Percentiles rank a stretch among this genome's conserved stretches.
Conservation (phyloP, 495 filamentous ascomycete species). For the Aspergillus nidulans region DNA sequence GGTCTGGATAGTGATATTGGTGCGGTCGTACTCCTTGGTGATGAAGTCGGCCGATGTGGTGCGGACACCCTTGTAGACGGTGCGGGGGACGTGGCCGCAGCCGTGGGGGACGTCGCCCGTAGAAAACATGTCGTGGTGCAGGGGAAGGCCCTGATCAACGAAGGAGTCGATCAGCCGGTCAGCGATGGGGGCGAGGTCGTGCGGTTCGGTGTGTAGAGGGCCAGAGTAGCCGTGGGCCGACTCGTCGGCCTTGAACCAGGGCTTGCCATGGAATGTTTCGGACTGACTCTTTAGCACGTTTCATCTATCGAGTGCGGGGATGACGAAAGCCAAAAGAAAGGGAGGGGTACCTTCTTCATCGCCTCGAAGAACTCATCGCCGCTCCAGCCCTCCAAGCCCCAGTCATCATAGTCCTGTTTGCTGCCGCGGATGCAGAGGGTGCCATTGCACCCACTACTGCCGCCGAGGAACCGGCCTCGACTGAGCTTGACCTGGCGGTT, state of each 20-base stretch:
- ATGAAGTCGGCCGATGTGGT: conserved; percentile 47
- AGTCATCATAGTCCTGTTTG: conserved; percentile 60
- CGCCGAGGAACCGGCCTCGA: conserved; percentile 56
- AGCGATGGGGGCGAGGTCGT: conserved; percentile 47
- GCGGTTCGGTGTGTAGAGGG: conserved; percentile 44
- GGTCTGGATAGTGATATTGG: conserved; percentile 36
- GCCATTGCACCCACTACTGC: conserved; percentile 56
- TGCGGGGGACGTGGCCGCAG: conserved; percentile 48
- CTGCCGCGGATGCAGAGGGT: conserved; percentile 58
- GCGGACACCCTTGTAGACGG: conserved; percentile 45
- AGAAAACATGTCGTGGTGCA: conserved; percentile 48
- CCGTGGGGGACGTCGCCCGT: conserved; percentile 44
- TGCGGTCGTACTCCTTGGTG: conserved; percentile 29
- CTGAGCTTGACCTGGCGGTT: conserved; percentile 54
- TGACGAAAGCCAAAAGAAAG: neutral
- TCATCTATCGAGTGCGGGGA: too few relatives aligned
- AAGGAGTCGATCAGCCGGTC: conserved; percentile 44
- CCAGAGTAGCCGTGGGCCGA: conserved; percentile 42
- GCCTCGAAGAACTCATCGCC: conserved; percentile 50
- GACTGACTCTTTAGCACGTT: conserved; percentile 21
- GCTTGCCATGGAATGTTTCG: conserved; percentile 44
- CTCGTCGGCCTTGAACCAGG: conserved; percentile 37
- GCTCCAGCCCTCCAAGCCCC: conserved; percentile 50
- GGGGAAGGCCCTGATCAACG: conserved; percentile 39
- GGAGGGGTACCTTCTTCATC: conserved; percentile 46